Base-by-base conservation (phyloP, 306 rosid genomes). In the Vigna mungo region DNA sequence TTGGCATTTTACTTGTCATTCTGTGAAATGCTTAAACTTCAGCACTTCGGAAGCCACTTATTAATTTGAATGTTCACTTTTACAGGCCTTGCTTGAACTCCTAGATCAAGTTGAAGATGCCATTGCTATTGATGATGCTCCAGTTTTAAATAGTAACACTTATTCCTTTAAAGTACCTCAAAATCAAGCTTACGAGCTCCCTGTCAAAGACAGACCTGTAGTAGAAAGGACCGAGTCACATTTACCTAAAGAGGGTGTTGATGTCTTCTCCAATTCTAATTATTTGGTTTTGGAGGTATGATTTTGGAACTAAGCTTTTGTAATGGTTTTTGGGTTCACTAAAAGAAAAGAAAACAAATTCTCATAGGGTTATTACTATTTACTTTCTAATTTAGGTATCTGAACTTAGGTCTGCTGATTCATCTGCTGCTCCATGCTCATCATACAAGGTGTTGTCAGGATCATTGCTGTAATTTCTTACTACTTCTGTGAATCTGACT, bases 101-200 rank as follows among this genome's bases (percentile, higher is more conserved):
- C 84, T 95, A 80, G 98, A 92, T 88, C 96, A 95, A 82, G 97
- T 95, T 30, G 92, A 95, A 85, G 97, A 95, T 85, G 96, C 82
- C 84, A 92, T 92, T 71, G 74, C 87, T 76, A 90, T 85, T 87
- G 97, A 92, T 48, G 84, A 84, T 71, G 76, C 82, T 39, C 23
- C 71, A 37, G 71, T 86, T 58, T 66, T 74, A 61, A 82, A 79
- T 61, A 72, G 55, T 71, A 84, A 68, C 56, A 79, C 68, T 72
- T 61, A 63, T 85, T 83, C 81, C 81, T 61, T 23, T 52, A 83
- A 87, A 64, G 15, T 54, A 17, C 75, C 83, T 65, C 79, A 72
- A 88, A 85, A 78, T 78, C 80, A 52, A 76, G 65, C 44, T 36
- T 68, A 82, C 49, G 71, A 75, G 46, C 72, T 71, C 30, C 80